phyloP scores from a whole-genome alignment of 2,329 filamentous ascomycete species.

The Aspergillus quadricinctus region DNA sequence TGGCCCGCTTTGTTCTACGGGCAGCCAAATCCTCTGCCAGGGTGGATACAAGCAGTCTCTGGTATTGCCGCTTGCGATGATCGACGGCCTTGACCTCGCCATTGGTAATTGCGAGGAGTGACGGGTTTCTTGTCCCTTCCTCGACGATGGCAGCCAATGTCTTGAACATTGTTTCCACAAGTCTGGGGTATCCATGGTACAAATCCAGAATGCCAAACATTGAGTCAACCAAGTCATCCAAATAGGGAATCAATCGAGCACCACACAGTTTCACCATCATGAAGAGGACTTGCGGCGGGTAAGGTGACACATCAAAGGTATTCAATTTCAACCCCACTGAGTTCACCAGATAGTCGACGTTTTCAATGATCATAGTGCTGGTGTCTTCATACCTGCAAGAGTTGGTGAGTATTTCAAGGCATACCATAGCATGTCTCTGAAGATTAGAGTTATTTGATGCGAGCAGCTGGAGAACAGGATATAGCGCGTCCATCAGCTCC shows the following conservation, averaged over 20 bases:
- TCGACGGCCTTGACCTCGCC: slow-evolving; percentile 20
- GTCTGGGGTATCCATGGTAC: slow-evolving; percentile 84
- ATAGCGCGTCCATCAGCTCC: slow-evolving; percentile 86
- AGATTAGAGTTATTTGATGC: slow-evolving; percentile 66
- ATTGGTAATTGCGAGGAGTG: slow-evolving; percentile 43
- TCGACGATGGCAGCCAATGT: slow-evolving; percentile 79
- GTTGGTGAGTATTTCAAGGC: slow-evolving; percentile 72
- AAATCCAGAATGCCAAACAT: slow-evolving; percentile 92
- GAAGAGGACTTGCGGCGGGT: slow-evolving; percentile 80
- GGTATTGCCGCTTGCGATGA: slow-evolving; percentile 27
- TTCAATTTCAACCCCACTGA: slow-evolving; percentile 85
- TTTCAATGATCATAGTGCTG: slow-evolving; percentile 76
- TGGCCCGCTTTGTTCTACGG: slow-evolving; percentile 29
- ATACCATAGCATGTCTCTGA: slow-evolving; percentile 75
- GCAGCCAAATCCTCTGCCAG: slow-evolving; percentile 32
- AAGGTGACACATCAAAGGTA: slow-evolving; percentile 84
- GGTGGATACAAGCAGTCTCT: slow-evolving; percentile 28
- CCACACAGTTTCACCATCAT: slow-evolving; percentile 95
- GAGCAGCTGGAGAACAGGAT: slow-evolving; percentile 84
- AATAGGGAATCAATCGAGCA: slow-evolving; percentile 72
- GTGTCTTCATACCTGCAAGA: slow-evolving; percentile 72
- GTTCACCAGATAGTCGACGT: slow-evolving; percentile 95
- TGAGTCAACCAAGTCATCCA: slow-evolving; percentile 86
- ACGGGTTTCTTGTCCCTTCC: slow-evolving; percentile 63
- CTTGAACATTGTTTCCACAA: slow-evolving; percentile 80